Base-by-base conservation (phyloP, 345 rosid genomes). In the Citrus glauca region DNA sequence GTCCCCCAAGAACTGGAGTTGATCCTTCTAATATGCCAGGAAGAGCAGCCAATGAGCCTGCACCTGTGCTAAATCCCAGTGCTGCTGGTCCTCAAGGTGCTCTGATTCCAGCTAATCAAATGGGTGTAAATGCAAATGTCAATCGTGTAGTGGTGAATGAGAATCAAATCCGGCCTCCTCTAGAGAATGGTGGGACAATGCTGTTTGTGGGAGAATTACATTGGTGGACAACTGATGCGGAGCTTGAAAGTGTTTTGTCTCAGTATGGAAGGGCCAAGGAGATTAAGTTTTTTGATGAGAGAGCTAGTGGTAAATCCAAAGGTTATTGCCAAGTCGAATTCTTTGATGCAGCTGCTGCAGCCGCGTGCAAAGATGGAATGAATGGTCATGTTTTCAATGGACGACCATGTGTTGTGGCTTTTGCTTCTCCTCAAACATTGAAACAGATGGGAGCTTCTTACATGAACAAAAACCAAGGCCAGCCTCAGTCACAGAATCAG, bases 201-300 rank as follows among this genome's bases (percentile, higher is more conserved):
- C 79, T 93, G 73, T 90, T 85, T 79, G 97, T 93, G 9, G 95
- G 94, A 40, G 97, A 91, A 80, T 82, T 93, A 60, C 95, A 93
- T 77, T 93, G 97, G 97, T 93, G 97, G 97, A 93, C 97, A 13
- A 93, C 95, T 27, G 97, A 93, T 88, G 94, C 91, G 10, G 97
- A 93, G 83, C 84, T 93, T 77, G 97, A 93, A 82, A 81, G 87
- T 72, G 84, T 86, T 69, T 89, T 87, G 69, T 84, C 90, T 79
- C 95, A 89, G 74, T 93, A 89, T 81, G 97, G 97, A 72, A 89
- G 87, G 78, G 91, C 90, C 24, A 93, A 93, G 84, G 95, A 93
- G 85, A 86, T 93, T 55, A 93, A 93, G 86, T 93, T 93, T 80
- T 93, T 88, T 75, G 97, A 93, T 60, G 97, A 93, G 84, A 90